A percentile compares a stretch with the other conserved stretches of the same genome.
These are phyloP conservation scores for Aspergillus bertholletiae DNA, from an alignment of 495 filamentous ascomycete genomes.

Conservation along the genomic window DNA sequence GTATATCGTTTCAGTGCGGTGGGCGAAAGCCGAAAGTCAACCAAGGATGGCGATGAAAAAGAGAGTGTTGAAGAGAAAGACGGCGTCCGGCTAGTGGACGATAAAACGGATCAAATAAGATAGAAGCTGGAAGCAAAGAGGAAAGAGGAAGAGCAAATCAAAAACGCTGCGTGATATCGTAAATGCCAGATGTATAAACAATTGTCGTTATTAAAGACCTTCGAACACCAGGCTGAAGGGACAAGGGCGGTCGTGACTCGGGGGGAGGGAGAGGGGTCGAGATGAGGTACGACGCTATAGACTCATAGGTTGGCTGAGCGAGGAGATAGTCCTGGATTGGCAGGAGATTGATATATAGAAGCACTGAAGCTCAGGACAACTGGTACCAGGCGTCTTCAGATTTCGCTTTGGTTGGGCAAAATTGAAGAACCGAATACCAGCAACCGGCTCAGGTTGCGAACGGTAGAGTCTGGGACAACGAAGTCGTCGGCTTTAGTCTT, in stretches of 20 bases:
- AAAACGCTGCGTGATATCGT: slow-evolving; percentile 55
- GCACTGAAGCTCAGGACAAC: slow-evolving; percentile 28
- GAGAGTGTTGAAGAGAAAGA: slow-evolving; percentile 37
- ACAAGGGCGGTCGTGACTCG: slow-evolving; percentile 32
- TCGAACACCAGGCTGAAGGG: slow-evolving; percentile 44
- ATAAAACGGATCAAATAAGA: neutral
- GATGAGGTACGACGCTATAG: slow-evolving; percentile 27
- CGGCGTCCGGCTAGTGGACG: slow-evolving; percentile 18
- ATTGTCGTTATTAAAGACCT: slow-evolving; percentile 29
- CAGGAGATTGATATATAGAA: slow-evolving; percentile 17
- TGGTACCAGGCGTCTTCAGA: slow-evolving; percentile 33
- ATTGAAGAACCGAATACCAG: slow-evolving; percentile 43
- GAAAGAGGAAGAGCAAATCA: slow-evolving; percentile 25
- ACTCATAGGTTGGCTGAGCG: slow-evolving; percentile 33
- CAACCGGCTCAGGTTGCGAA: slow-evolving; percentile 33
- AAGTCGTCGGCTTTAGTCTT: slow-evolving; percentile 16
- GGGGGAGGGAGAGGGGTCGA: slow-evolving; percentile 22
- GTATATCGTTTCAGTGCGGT: slow-evolving; percentile 47
- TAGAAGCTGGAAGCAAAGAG: slow-evolving; percentile 19
- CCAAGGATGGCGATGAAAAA: slow-evolving; percentile 28
- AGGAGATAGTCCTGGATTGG: slow-evolving; percentile 8
- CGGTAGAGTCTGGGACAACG: slow-evolving; percentile 17
- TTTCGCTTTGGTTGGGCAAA: slow-evolving; percentile 32
- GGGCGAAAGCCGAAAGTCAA: slow-evolving; percentile 37
- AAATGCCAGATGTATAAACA: slow-evolving; percentile 32